These are phyloP conservation scores for Neurospora sp. DNA, from an alignment of 2,329 filamentous ascomycete species.

Conservation along the genomic window DNA sequence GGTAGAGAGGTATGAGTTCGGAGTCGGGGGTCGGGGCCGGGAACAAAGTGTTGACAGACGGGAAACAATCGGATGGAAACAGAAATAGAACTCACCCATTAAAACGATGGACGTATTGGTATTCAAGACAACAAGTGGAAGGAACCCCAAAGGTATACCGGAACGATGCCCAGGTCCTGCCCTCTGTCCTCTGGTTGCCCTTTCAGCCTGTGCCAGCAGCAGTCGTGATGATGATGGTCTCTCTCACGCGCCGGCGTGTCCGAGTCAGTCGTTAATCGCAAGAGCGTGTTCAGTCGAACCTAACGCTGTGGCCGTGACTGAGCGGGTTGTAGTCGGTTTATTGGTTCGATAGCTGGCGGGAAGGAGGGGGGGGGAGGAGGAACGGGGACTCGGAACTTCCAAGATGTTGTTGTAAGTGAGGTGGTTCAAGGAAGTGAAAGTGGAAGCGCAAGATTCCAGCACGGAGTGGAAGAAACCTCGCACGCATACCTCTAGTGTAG, in stretches of 20 bases:
- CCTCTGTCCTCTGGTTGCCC: background rate
- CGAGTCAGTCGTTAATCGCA: background rate
- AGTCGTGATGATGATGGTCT: background rate
- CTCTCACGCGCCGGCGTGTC: background rate
- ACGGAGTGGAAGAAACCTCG: background rate
- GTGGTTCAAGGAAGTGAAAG: background rate
- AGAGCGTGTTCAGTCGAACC: background rate
- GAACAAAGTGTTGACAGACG: background rate
- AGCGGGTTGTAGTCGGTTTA: background rate
- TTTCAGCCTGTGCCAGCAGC: background rate
- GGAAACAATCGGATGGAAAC: background rate
- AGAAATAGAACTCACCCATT: background rate
- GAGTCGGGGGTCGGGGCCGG: background rate
- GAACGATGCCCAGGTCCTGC: background rate
- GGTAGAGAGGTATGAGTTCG: background rate
- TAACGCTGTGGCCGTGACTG: background rate
- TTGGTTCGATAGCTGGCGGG: background rate
- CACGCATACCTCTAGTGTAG: background rate
- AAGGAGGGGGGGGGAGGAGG: background rate
- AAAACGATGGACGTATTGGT: background rate
- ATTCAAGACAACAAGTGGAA: background rate
- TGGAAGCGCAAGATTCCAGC: background rate
- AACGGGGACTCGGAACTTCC: background rate
- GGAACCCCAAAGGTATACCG: background rate
- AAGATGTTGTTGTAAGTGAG: background rate